phyloP scores from a whole-genome alignment of 108 stramenopile genomes.

The Poteriospumella lacustris region DNA sequence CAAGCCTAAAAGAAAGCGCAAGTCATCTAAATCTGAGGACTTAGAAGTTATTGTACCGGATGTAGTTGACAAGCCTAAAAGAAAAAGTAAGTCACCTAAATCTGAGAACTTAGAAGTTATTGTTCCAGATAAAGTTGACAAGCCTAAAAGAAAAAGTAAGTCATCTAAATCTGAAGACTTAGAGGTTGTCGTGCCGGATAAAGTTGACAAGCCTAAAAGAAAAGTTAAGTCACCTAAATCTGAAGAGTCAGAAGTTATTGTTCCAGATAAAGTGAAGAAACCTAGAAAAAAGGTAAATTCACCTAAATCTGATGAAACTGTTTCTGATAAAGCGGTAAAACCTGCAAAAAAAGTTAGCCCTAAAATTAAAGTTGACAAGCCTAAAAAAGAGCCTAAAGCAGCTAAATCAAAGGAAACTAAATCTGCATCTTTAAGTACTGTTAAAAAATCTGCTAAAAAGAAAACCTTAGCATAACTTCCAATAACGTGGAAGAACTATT shows the following conservation, averaged over 20 bases:
- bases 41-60: conserved; percentile 8
- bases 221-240: background rate
- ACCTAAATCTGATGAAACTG: conserved; percentile 8
- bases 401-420: conserved; percentile 8
- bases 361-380: conserved; percentile 9
- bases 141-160: background rate
- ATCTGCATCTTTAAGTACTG: conserved; percentile 8
- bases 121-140: background rate
- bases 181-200: background rate
- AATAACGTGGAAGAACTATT: conserved; percentile 8
- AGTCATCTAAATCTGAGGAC: conserved; percentile 7
- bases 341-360: conserved; percentile 7
- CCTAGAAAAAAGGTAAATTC: background rate
- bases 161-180: background rate
- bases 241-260: background rate
- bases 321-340: conserved; percentile 3
- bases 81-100: conserved; percentile 3
- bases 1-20: conserved; percentile 7
- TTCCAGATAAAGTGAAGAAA: background rate
- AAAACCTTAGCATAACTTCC: conserved; percentile 8
- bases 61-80: background rate
- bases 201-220: background rate
- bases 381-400: conserved; percentile 8
- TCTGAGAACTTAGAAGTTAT: background rate
- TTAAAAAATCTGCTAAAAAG: conserved; percentile 9